Evolutionary conservation across 176 grass and related monocot species (phyloP), one percentile per base, ranked within the genome.

Genomic region (Thinopyrum elongatum): DNA sequence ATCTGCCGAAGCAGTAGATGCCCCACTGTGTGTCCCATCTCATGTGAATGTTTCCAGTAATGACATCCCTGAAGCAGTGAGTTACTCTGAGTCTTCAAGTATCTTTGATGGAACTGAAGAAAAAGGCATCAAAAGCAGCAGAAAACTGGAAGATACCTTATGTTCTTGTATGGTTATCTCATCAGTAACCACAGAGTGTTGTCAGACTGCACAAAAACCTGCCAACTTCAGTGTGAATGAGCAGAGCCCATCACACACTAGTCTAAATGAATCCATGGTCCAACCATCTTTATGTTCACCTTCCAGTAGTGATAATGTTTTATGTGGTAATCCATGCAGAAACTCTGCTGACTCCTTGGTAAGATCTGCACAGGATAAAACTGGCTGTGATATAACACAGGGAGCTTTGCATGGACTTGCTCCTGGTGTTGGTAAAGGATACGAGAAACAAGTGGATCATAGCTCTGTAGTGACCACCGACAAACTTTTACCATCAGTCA

Each of bases 41-140:
- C 63, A 84, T 86, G 65, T 66, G 66, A 38, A 75, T 83, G 36
- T 42, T 74, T 80, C 72, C 42, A 85, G 25, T 63, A 86, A 46
- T 77, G 74, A 69, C 39, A 63, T 86, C 47, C 82, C 79, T 83
- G 74, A 81, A 88, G 78, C 78, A 82, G 65, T 58, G 59, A 72
- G 33, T 89, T 93, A 71, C 33, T 80, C 76, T 82, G 23, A 80
- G 14, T 42, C 82, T 86, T 82, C 53, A 73, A 71, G 83, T 84
- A 36, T 64, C 33, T 58, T 63, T 49, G 79, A 66, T 82, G 39
- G 82, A 65, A 39, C 61, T 25, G 70, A 93, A 49, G 58, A 27
- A 80, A 83, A 83, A 63, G 35, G n/a, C 59, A 88, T 79, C 17
- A 51, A 57, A 72, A 87, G 72, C 78, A 46, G 28, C 38, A 84